Conservation (phyloP, 2,329 filamentous ascomycete genomes). For the Colletotrichum lupini region DNA sequence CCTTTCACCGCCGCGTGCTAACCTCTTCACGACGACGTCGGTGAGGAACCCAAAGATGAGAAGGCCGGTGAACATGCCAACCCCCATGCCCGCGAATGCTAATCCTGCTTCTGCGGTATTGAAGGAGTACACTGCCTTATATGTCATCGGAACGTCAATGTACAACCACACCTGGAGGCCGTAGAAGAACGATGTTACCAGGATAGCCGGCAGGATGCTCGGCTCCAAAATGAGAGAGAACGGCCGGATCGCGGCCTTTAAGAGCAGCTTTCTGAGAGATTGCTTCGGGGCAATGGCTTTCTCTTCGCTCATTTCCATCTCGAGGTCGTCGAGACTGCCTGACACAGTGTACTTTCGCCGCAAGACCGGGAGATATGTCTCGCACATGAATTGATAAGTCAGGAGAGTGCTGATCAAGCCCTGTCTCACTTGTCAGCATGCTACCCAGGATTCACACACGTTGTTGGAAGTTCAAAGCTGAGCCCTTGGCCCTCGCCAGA, state of each 20-base stretch:
- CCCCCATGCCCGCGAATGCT: conserved; percentile 10
- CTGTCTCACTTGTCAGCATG: conserved; percentile 11
- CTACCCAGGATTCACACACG: background rate
- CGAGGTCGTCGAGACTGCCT: background rate
- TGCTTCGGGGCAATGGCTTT: background rate
- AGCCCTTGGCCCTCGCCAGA: no score
- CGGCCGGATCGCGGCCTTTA: conserved; percentile 9
- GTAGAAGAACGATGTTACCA: conserved; percentile 25
- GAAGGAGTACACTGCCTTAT: conserved; percentile 16
- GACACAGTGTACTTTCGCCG: background rate
- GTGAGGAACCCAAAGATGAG: conserved; percentile 23
- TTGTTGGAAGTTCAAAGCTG: no score
- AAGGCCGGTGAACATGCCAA: conserved; percentile 18
- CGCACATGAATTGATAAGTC: conserved; percentile 20
- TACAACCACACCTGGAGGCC: conserved; percentile 24
- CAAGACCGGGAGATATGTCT: conserved; percentile 18
- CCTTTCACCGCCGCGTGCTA: conserved; percentile 6
- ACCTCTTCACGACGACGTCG: conserved; percentile 7
- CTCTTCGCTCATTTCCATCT: background rate
- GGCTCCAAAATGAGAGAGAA: conserved; percentile 4
- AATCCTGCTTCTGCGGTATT: conserved; percentile 5
- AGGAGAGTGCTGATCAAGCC: conserved; percentile 11
- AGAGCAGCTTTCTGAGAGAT: conserved; percentile 3
- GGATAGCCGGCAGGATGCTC: conserved; percentile 12
- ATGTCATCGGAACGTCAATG: conserved; percentile 26